A percentile compares a stretch with the other conserved stretches of the same genome.
Evolutionary conservation across 2,329 filamentous ascomycete genomes (phyloP).

Genomic region (Aspergillus proliferans): DNA sequence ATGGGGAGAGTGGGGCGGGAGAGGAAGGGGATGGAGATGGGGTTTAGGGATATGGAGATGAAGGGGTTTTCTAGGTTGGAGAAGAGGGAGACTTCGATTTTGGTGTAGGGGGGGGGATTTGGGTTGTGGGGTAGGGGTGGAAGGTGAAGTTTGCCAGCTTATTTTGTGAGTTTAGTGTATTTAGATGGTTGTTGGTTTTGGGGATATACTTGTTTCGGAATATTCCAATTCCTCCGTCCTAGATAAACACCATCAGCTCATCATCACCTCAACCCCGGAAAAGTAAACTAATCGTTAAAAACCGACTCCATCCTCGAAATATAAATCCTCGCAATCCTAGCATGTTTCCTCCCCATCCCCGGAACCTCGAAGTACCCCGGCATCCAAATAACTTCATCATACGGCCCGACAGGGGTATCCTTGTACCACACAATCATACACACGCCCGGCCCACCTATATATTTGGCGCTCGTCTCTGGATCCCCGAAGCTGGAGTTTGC

Average conservation of each 20-base stretch:
- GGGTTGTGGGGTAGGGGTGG: not conserved
- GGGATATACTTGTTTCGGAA: not conserved
- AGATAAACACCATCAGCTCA: not conserved
- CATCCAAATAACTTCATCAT: conserved; percentile 1
- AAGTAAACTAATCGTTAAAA: not conserved
- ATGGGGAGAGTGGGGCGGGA: conserved; percentile 6
- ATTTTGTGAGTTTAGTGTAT: not conserved
- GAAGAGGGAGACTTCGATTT: not conserved
- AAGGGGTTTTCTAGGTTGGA: not conserved
- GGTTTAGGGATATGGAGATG: not conserved
- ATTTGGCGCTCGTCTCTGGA: not conserved
- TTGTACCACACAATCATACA: not conserved
- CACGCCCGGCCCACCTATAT: not conserved
- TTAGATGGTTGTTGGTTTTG: not conserved
- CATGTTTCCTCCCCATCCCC: not conserved
- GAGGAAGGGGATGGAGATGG: conserved; percentile 10
- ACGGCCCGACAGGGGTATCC: not conserved
- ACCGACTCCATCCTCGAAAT: not conserved
- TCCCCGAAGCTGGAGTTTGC: not conserved
- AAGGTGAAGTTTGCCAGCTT: not conserved
- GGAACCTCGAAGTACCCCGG: not conserved
- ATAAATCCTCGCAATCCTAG: not conserved
- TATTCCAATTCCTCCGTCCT: conserved; percentile 1
- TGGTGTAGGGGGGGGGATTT: not conserved
- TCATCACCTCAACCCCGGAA: not conserved